A percentile compares a stretch with the other conserved stretches of the same genome.
Conservation (phyloP, 1,284 basidiomycete genomes). For the Apiotrichum mycotoxinovorans region DNA sequence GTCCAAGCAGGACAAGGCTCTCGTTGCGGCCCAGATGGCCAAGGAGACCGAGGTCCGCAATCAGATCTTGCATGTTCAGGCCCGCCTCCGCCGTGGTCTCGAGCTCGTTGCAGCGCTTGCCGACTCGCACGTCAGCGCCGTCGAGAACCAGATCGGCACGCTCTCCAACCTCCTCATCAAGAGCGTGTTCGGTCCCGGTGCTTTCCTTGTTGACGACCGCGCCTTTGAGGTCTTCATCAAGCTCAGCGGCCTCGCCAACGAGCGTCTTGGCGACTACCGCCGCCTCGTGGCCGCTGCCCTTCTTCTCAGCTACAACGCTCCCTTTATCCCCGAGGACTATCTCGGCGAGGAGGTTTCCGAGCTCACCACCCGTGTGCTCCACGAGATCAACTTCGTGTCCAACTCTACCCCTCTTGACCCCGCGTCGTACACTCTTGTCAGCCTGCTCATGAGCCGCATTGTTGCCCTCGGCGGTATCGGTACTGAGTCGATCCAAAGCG, state of each 20-base stretch:
- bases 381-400: conserved; percentile 76
- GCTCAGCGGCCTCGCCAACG: conserved; percentile 52
- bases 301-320: conserved; percentile 65
- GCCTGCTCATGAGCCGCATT: conserved; percentile 71
- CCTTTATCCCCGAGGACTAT: conserved; percentile 68
- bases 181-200: conserved; percentile 61
- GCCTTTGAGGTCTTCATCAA: conserved; percentile 71
- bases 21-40: conserved; percentile 72
- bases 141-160: conserved; percentile 58
- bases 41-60: conserved; percentile 69
- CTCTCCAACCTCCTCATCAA: conserved; percentile 63
- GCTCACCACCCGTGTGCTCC: conserved; percentile 78
- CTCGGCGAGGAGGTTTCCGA: conserved; percentile 61
- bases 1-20: conserved; percentile 76
- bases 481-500: conserved; percentile 57
- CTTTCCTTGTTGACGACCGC: conserved; percentile 59
- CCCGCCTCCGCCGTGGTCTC: conserved; percentile 63
- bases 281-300: conserved; percentile 76
- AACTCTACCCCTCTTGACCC: conserved; percentile 80
- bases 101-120: conserved; percentile 64
- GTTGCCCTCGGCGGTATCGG: conserved; percentile 67
- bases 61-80: conserved; percentile 59
- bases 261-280: conserved; percentile 64
- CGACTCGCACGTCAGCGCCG: conserved; percentile 58
- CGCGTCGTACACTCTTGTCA: conserved; percentile 76